Base-by-base conservation (phyloP, 2,329 filamentous ascomycete genomes). In the Diaporthe aspalathi region DNA sequence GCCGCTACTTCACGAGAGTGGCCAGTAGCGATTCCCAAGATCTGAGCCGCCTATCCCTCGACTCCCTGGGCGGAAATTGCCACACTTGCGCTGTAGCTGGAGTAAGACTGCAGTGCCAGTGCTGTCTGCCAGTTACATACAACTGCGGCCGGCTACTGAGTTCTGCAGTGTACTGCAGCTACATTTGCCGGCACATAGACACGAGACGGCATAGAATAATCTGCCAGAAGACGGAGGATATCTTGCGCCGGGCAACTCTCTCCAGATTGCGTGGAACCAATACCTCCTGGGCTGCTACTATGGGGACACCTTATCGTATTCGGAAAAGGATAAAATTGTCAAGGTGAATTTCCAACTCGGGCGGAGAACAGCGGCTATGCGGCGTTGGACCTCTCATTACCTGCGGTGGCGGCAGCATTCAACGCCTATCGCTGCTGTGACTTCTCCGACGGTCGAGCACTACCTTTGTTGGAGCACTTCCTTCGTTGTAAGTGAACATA, bases 51-150 rank as follows among this genome's bases (percentile, higher is more conserved):
- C n/a, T 63, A 1, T 20, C 11, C 3, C 1, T 7, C 11, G 6
- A 6, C 14, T 2, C 32, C 2, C 5, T 27, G 1, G 5, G 3
- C n/a, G 5, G 17, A 5, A 17, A 5, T 0, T n/a, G 53, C 5
- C 12, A 9, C 20, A 22, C 16, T 3, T 56, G 32, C 12, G 22
- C 9, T 12, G 12, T 7, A 11, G 5, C 2, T 3, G 20, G 20
- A 16, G 9, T 35, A 38, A 7, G 4, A 22, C 3, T 22, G 24
- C 32, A 1, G 11, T 24, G 53, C 7, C 5, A 16, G 20, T 38
- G 32, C 11, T 56, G 29, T n/a, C 14, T 11, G 29, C 20, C 14
- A 2, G 3, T 2, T 5, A 3, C 7, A 4, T 3, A 22, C 2
- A 4, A 12, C 1, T 9, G n/a, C 20, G 1, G 7, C 2, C 16